A percentile compares a stretch with the other conserved stretches of the same genome.
Conservation (phyloP, 2,329 filamentous ascomycete genomes). For the Aspergillus felis region DNA sequence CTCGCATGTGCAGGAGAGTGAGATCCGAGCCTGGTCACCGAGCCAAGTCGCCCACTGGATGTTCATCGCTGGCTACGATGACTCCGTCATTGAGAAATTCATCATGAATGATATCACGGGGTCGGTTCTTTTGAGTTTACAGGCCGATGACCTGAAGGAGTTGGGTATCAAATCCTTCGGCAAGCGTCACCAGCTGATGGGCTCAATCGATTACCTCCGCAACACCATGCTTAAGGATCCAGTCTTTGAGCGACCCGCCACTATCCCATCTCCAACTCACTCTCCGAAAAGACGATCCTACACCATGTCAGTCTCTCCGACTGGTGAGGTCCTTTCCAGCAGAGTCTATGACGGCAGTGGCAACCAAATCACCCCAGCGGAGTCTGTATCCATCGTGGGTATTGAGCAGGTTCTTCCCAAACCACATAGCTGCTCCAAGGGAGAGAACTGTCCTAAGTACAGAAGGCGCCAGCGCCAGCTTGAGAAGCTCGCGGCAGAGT, state of each 20-base stretch:
- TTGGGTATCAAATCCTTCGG: conserved; percentile 61
- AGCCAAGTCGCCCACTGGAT: conserved; percentile 55
- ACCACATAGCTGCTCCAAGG: conserved; percentile 79
- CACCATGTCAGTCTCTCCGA: no score
- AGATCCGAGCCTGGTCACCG: conserved; percentile 31
- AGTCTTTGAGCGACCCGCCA: no score
- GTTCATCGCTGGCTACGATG: conserved; percentile 76
- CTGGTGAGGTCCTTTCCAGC: conserved; percentile 46
- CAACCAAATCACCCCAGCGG: conserved; percentile 79
- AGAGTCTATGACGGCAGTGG: conserved; percentile 86
- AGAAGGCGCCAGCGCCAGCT: conserved; percentile 73
- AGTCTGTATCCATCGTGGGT: conserved; percentile 85
- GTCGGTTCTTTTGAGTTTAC: conserved; percentile 79
- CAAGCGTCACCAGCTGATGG: conserved; percentile 59
- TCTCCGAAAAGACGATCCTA: no score
- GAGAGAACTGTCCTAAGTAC: conserved; percentile 80
- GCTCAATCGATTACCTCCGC: conserved; percentile 13
- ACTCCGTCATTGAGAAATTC: conserved; percentile 74
- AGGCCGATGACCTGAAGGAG: conserved; percentile 74
- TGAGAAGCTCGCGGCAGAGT: conserved; percentile 68
- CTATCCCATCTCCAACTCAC: no score
- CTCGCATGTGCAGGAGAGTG: conserved; percentile 25
- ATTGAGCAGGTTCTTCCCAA: conserved; percentile 91
- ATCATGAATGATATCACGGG: conserved; percentile 90
- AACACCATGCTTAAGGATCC: neutral